phyloP scores from a whole-genome alignment of 2,329 filamentous ascomycete genomes.

The Pestalotiopsis sp. region DNA sequence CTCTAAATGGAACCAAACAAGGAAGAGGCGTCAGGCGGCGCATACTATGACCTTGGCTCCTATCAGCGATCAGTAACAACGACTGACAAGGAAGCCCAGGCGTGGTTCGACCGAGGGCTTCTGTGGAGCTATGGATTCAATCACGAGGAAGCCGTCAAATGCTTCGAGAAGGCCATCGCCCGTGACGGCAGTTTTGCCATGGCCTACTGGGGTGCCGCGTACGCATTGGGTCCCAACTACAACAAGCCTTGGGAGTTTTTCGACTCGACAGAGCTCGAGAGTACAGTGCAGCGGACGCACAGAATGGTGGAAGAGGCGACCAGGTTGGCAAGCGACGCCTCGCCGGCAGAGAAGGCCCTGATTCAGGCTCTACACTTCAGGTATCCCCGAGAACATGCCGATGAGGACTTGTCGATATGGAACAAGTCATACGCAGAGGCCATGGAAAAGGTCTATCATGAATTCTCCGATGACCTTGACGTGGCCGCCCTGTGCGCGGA shows the following conservation, averaged over 20 bases:
- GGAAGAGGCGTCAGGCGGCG: background rate
- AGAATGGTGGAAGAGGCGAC: constrained; percentile 47
- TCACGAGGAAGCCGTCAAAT: constrained; percentile 69
- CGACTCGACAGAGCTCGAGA: constrained; percentile 59
- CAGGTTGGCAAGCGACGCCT: constrained; percentile 34
- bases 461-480: constrained; percentile 61
- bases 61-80: constrained; percentile 61
- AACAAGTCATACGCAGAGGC: constrained; percentile 64
- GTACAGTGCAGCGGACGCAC: constrained; percentile 50
- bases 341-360: constrained; percentile 62
- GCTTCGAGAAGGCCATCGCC: constrained; percentile 63
- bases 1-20: background rate
- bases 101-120: constrained; percentile 74
- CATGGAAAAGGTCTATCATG: constrained; percentile 57
- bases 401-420: constrained; percentile 53
- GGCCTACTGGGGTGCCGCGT: constrained; percentile 73
- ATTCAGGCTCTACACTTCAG: constrained; percentile 63
- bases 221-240: constrained; percentile 73
- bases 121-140: constrained; percentile 78
- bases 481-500: constrained; percentile 67
- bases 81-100: constrained; percentile 51
- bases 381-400: constrained; percentile 57
- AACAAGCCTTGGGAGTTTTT: constrained; percentile 79
- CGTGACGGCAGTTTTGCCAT: constrained; percentile 60
- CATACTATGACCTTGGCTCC: constrained; percentile 66